Conservation (phyloP, 148 eudicot species). For the Polygonum maritimum region DNA sequence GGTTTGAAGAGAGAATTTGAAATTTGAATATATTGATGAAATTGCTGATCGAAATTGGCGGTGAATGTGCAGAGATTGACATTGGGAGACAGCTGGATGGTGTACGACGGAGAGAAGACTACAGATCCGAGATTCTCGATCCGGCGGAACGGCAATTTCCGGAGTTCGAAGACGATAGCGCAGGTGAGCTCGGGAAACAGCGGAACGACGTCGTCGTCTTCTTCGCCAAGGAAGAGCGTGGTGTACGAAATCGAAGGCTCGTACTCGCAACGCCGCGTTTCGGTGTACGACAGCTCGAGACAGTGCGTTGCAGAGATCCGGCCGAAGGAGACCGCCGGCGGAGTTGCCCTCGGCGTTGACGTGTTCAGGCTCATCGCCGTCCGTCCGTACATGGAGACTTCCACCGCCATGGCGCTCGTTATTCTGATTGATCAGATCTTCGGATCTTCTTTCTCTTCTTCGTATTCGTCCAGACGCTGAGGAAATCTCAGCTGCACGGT, state of each 20-base stretch:
- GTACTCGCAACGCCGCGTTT: constrained; percentile 39
- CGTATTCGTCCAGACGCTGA: not conserved
- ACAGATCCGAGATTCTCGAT: constrained; percentile 35
- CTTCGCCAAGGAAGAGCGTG: constrained; percentile 14
- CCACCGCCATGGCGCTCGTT: constrained; percentile 57
- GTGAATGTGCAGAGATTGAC: constrained; percentile 40
- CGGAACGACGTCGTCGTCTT: not conserved
- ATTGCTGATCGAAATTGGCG: not conserved
- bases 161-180: constrained; percentile 37
- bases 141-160: constrained; percentile 31
- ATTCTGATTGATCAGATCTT: constrained; percentile 69
- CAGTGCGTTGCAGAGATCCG: constrained; percentile 58
- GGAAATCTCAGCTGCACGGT: not conserved
- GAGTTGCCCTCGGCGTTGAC: constrained; percentile 50
- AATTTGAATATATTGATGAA: not conserved
- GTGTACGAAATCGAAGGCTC: constrained; percentile 60
- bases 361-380: constrained; percentile 41
- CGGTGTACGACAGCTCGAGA: constrained; percentile 38
- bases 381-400: constrained; percentile 33
- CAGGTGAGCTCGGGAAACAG: constrained; percentile 16
- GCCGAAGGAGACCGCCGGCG: constrained; percentile 41
- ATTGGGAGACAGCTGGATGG: constrained; percentile 47
- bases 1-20: not conserved
- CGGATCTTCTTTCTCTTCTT: constrained; percentile 23
- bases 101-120: constrained; percentile 49